These are phyloP conservation scores for Quercus suber DNA, from an alignment of 306 rosid species.

Conservation along the genomic window DNA sequence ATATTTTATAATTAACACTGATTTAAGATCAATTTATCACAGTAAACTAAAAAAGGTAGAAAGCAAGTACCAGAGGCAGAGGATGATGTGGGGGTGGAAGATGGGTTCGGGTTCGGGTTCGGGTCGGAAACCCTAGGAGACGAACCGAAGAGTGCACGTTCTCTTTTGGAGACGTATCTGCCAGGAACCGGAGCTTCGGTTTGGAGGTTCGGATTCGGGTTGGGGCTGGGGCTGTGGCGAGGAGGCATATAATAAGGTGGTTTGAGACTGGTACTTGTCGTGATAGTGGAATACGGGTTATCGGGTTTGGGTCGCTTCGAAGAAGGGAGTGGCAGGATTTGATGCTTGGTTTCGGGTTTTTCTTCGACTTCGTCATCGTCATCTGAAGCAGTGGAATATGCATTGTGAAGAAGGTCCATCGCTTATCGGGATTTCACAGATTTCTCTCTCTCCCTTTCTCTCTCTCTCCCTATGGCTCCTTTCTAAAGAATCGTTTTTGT, in stretches of 20 bases:
- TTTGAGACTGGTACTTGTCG: no score
- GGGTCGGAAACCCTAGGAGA: slow-evolving; percentile 29
- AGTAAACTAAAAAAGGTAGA: neutral
- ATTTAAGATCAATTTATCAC: no score
- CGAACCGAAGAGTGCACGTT: slow-evolving; percentile 45
- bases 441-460: no score
- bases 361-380: slow-evolving; percentile 26
- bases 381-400: slow-evolving; percentile 56
- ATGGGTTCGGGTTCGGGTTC: slow-evolving; percentile 6
- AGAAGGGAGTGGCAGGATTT: neutral
- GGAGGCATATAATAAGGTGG: neutral
- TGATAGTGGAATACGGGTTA: slow-evolving; percentile 1
- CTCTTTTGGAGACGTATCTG: slow-evolving; percentile 76
- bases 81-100: slow-evolving; percentile 29
- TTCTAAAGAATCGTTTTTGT: no score
- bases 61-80: slow-evolving; percentile 46
- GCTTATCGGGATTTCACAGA: neutral
- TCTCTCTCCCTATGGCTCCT: no score
- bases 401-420: slow-evolving; percentile 64
- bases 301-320: slow-evolving; percentile 36
- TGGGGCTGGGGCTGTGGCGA: neutral
- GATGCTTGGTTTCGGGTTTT: slow-evolving; percentile 26
- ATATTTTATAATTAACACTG: no score
- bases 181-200: slow-evolving; percentile 49
- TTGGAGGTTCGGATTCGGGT: slow-evolving; percentile 14